phyloP scores from a whole-genome alignment of 805 yeast species.

The Lachancea waltii region DNA sequence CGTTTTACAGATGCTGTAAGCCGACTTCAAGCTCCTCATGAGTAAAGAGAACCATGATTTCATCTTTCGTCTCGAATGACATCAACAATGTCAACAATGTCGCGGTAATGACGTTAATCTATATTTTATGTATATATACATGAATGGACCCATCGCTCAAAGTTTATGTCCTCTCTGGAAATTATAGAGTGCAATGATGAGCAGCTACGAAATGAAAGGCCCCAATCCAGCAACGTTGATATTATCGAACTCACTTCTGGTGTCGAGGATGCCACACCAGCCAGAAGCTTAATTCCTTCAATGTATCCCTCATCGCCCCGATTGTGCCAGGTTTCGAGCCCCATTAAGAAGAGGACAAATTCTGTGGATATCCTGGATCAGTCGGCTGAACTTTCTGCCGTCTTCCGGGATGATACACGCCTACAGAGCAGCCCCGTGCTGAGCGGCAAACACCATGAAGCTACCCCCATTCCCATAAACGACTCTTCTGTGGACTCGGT shows the following conservation, averaged over 20 bases:
- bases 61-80: no score
- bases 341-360: not conserved
- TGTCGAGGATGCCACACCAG: constrained; percentile 1
- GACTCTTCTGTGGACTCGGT: not conserved
- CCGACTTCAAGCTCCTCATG: constrained; percentile 13
- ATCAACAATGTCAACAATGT: no score
- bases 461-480: not conserved
- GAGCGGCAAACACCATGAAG: not conserved
- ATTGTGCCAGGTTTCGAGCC: constrained; percentile 1
- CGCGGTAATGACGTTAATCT: no score
- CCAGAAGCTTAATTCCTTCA: not conserved
- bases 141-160: no score
- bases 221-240: not conserved
- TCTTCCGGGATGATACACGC: constrained; percentile 18
- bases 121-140: no score
- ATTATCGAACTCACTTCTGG: constrained; percentile 6
- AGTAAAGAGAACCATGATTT: no score
- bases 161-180: constrained; percentile 8
- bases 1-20: constrained; percentile 26
- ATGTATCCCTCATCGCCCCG: constrained; percentile 18
- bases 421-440: not conserved
- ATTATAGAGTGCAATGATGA: constrained; percentile 1
- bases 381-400: constrained; percentile 21
- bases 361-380: not conserved
- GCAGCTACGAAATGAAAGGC: no score